Conservation (phyloP, 495 filamentous ascomycete genomes). For the Wilcoxina mikolae region DNA sequence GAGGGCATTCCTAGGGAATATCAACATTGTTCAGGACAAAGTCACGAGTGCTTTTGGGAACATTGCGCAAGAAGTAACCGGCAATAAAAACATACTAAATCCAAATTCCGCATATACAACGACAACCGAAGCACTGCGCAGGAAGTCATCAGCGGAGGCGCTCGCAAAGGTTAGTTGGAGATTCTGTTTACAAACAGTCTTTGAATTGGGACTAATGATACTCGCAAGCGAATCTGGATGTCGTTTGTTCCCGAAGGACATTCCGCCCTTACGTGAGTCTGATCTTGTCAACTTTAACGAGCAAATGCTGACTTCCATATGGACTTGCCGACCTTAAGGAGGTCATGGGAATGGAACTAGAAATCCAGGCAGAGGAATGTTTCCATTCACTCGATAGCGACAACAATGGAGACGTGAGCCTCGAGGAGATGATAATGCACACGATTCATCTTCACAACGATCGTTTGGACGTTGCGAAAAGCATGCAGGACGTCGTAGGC, state of each 20-base stretch:
- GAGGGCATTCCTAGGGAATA: slow-evolving; percentile 56
- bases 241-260: slow-evolving; percentile 87
- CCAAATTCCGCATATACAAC: slow-evolving; percentile 75
- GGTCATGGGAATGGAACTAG: slow-evolving; percentile 60
- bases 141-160: slow-evolving; percentile 64
- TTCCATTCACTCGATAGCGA: slow-evolving; percentile 71
- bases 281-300: too few relatives aligned
- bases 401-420: slow-evolving; percentile 78
- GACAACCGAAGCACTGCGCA: slow-evolving; percentile 76
- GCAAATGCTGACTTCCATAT: too few relatives aligned
- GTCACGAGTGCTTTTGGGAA: slow-evolving; percentile 86
- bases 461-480: slow-evolving; percentile 68
- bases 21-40: slow-evolving; percentile 76
- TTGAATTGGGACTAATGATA: too few relatives aligned
- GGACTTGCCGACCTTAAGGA: slow-evolving; percentile 69
- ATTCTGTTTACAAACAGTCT: too few relatives aligned
- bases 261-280: slow-evolving; percentile 63
- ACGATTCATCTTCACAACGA: slow-evolving; percentile 69
- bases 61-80: slow-evolving; percentile 82
- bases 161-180: too few relatives aligned
- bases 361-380: slow-evolving; percentile 64
- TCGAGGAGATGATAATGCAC: slow-evolving; percentile 90
- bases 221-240: slow-evolving; percentile 91
- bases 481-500: slow-evolving; percentile 79
- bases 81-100: slow-evolving; percentile 78